Base-by-base conservation (phyloP, 2,329 filamentous ascomycete species). In the Cadophora sp. region DNA sequence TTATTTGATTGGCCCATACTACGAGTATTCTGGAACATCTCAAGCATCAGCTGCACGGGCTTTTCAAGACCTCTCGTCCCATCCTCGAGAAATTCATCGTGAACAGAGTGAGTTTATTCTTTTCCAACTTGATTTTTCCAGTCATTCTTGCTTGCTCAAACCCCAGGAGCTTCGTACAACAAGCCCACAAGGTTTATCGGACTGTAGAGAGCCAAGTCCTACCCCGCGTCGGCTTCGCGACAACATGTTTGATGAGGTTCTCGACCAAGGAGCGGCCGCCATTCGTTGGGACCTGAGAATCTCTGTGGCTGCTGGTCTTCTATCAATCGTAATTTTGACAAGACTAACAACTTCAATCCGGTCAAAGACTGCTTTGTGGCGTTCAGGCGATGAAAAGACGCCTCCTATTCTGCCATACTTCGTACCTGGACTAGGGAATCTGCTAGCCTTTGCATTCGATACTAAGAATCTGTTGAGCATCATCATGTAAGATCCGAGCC, bases 351-450 rank as follows among this genome's bases (percentile, higher is more conserved):
- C 66, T 4, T 64, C 65, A 8, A 8, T 69, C n/a, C 34, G 22
- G 27, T 71, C 68, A 7, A 50, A 8, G 16, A 26, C 65, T 16
- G 22, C 61, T 11, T 37, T 72, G 16, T n/a, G 14, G 24, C 40
- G 55, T n/a, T 68, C 59, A 50, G 40, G 64, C 9, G 37, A 65
- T 27, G 40, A 27, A 11, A 71, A 67, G 62, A 37, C 46, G 12
- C 69, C 70, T 4, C 71, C 73, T 2, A 69, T 71, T n/a, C 59
- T 68, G 9, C 72, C 72, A 1, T 74, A 73, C 9, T 34, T 62
- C 0, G 48, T 71, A 16, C 73, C 73, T 14, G 53, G 67, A 6
- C 56, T 74, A 14, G 73, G 71, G 4, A 73, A 75, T 27, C 34
- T 74, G 5, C 24, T 72, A 12, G 19, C 65, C 3, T 75, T 75